Evolutionary conservation across 2,329 filamentous ascomycete species (phyloP).

Genomic region (Pseudocercospora cruenta): DNA sequence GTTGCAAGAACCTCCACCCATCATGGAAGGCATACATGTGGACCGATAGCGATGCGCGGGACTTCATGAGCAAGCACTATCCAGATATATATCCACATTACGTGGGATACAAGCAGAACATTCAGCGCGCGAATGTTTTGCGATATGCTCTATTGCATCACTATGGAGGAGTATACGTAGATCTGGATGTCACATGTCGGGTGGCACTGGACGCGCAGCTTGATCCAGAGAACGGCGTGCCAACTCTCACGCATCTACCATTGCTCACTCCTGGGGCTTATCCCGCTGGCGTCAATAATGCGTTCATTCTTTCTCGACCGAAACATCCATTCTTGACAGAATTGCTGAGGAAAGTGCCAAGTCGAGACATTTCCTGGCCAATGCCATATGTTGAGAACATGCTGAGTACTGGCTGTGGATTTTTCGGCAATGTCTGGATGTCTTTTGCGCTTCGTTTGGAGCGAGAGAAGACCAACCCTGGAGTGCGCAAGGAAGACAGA

Average conservation of each 20-base stretch:
- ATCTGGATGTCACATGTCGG: conserved; percentile 35
- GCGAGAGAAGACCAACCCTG: not conserved
- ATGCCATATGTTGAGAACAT: conserved; percentile 39
- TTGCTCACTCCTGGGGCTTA: conserved; percentile 34
- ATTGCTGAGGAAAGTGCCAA: conserved; percentile 26
- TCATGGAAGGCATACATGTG: conserved; percentile 32
- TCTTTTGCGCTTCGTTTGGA: conserved; percentile 23
- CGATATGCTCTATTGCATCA: conserved; percentile 35
- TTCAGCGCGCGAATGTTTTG: conserved; percentile 37
- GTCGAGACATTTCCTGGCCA: conserved; percentile 30
- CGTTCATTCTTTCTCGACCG: conserved; percentile 35
- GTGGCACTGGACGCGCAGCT: conserved; percentile 27
- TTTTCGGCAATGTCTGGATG: conserved; percentile 37
- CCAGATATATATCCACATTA: conserved; percentile 32
- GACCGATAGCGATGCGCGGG: conserved; percentile 29
- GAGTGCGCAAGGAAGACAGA: conserved; percentile 19
- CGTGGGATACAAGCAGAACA: conserved; percentile 31
- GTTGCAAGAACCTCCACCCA: conserved; percentile 31
- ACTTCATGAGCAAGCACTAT: conserved; percentile 32
- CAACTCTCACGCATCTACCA: conserved; percentile 28
- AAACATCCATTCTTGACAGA: conserved; percentile 31
- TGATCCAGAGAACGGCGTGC: not conserved
- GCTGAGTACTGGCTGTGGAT: conserved; percentile 38
- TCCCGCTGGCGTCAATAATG: conserved; percentile 38
- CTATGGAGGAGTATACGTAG: conserved; percentile 37